Base-by-base conservation (phyloP, 805 yeast species). In the Lachancea waltii region DNA sequence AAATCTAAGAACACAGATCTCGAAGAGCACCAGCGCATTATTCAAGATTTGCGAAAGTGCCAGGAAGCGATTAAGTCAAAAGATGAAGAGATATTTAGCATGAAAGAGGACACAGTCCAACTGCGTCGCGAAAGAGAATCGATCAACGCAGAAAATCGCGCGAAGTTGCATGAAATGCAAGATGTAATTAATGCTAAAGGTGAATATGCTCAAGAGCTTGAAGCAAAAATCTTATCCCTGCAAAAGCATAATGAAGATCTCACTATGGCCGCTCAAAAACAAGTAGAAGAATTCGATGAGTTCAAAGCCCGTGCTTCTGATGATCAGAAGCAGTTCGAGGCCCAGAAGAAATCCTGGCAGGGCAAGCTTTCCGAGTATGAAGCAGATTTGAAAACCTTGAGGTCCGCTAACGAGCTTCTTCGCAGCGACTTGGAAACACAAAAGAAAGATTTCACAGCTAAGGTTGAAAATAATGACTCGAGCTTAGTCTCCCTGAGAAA, bases 31-130 rank as follows among this genome's bases (percentile, higher is more conserved):
- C 33, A 30, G n/a, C 33, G n/a, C 5, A 18, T 19, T 11, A 18
- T 18, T 13, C 30, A 38, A 19, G 32, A 24, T 9, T 15, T 38
- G 19, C 14, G 11, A 18, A 33, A 30, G 14, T 9, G 29, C 26
- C 15, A 17, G 17, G 36, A 21, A 10, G 22, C 24, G 23, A 18
- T 32, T n/a, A 15, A 16, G 3, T 11, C 15, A 17, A 32, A 21
- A 22, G 33, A 24, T 32, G 30, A 30, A 9, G 35, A 22, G 15
- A 13, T 34, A 30, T 24, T 26, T 20, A 22, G 24, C 18, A 28
- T 39, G 32, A 30, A 22, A 30, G 28, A 42, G 16, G 35, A 23
- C 15, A 27, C 13, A 24, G 34, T 18, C 33, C 35, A 10, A 26
- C 28, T 5, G 11, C 37, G 14, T 23, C 27, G 20, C 11, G 32